A percentile compares a stretch with the other conserved stretches of the same genome.
Evolutionary conservation across 495 filamentous ascomycete genomes (phyloP).

Genomic region (Lasiosphaeris hirsuta): DNA sequence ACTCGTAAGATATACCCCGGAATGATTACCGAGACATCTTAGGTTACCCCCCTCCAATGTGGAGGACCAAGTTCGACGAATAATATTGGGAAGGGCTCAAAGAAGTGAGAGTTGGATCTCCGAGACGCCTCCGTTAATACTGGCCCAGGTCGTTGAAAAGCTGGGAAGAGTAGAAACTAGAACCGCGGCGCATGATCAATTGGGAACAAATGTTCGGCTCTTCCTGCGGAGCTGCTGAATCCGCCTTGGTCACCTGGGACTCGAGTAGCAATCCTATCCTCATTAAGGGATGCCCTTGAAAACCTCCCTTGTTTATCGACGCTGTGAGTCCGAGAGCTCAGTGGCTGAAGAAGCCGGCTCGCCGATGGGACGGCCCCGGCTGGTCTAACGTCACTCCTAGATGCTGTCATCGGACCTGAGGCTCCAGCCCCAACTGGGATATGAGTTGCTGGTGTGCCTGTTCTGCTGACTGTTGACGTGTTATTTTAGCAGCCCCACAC

Average conservation of each 20-base stretch:
- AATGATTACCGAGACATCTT: too few relatives aligned
- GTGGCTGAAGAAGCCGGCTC: neutral
- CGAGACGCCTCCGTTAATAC: neutral
- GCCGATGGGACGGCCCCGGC: too few relatives aligned
- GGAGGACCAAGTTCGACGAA: neutral
- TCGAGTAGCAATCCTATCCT: neutral
- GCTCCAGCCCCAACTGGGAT: neutral
- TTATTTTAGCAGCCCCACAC: too few relatives aligned
- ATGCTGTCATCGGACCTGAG: too few relatives aligned
- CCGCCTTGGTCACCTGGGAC: conserved; percentile 3
- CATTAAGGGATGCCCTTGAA: neutral
- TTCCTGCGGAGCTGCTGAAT: neutral
- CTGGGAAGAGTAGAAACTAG: neutral
- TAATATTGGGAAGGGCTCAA: conserved; percentile 7
- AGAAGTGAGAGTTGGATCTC: neutral
- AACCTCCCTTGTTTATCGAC: neutral
- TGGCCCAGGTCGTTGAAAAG: neutral
- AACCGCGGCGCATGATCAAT: too few relatives aligned
- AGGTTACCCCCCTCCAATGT: neutral
- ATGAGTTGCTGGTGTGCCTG: neutral
- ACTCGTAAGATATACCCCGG: neutral
- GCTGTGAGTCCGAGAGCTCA: neutral
- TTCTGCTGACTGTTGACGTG: neutral
- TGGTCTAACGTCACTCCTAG: too few relatives aligned
- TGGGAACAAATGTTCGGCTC: conserved; percentile 2